phyloP scores from a whole-genome alignment of 2,329 filamentous ascomycete genomes.

The Aspergillus novoparasiticus region DNA sequence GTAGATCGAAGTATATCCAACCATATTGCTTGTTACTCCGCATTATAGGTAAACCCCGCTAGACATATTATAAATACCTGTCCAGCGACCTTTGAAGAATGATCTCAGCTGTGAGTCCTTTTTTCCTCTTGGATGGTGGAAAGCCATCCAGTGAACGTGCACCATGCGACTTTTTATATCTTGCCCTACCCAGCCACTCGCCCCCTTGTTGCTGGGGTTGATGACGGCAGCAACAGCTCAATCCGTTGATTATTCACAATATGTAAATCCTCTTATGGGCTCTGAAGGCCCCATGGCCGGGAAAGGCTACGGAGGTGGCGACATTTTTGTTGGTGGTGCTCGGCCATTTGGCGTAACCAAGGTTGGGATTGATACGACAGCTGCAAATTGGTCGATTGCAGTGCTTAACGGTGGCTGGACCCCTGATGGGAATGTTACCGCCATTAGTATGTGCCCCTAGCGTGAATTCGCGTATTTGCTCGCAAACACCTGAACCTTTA shows the following conservation, averaged over 20 bases:
- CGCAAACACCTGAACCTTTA: background rate
- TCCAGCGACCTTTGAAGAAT: background rate
- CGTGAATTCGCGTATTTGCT: background rate
- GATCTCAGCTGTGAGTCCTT: background rate
- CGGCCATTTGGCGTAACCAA: slow-evolving; percentile 49
- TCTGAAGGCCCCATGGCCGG: slow-evolving; percentile 49
- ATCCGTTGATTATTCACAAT: slow-evolving; percentile 33
- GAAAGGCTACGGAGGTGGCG: slow-evolving; percentile 42
- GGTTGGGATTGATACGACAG: slow-evolving; percentile 44
- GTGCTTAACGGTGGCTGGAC: slow-evolving; percentile 47
- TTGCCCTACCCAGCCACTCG: background rate
- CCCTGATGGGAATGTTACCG: slow-evolving; percentile 54
- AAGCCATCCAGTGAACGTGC: background rate
- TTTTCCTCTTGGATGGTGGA: background rate
- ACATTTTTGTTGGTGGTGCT: slow-evolving; percentile 49
- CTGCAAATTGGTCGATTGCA: slow-evolving; percentile 38
- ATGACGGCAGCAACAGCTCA: background rate
- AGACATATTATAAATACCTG: background rate
- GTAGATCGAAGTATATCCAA: slow-evolving; percentile 6
- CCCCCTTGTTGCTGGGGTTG: slow-evolving; percentile 5
- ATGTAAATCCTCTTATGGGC: slow-evolving; percentile 52
- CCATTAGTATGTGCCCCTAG: slow-evolving; percentile 40
- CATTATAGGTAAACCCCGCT: background rate
- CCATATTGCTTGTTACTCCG: background rate
- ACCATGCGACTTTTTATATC: background rate